These are phyloP conservation scores for Pseudomonodictys pantanalensis DNA, from an alignment of 495 filamentous ascomycete genomes.

Conservation along the genomic window DNA sequence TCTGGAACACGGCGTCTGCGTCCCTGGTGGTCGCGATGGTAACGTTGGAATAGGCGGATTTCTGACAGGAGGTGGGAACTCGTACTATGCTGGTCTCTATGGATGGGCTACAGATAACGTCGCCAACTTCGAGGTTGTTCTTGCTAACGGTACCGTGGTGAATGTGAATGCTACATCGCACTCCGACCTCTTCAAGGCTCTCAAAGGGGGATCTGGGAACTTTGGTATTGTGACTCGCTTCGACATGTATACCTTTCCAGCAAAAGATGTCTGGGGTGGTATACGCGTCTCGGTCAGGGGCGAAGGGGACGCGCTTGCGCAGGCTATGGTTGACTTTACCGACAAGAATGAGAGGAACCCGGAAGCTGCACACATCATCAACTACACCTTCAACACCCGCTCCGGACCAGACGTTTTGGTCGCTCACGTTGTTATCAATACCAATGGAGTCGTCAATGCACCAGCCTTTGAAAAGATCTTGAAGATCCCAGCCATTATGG, in stretches of 20 bases:
- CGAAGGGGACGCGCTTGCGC: slow-evolving; percentile 30
- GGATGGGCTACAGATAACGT: slow-evolving; percentile 53
- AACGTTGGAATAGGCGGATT: slow-evolving; percentile 49
- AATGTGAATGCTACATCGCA: slow-evolving; percentile 46
- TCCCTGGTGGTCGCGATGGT: slow-evolving; percentile 31
- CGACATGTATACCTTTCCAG: slow-evolving; percentile 9
- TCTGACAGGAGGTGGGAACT: slow-evolving; percentile 17
- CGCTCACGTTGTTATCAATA: slow-evolving; percentile 15
- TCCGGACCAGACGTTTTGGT: slow-evolving; percentile 8
- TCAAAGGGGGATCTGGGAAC: slow-evolving; percentile 16
- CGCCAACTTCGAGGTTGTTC: slow-evolving; percentile 36
- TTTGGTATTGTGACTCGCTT: slow-evolving; percentile 23
- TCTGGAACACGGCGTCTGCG: slow-evolving; percentile 7
- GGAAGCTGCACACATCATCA: slow-evolving; percentile 19
- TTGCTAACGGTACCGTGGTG: slow-evolving; percentile 50
- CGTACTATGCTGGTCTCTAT: slow-evolving; percentile 39
- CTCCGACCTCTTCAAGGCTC: slow-evolving; percentile 10
- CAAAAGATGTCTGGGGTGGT: slow-evolving; percentile 45
- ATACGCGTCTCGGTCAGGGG: slow-evolving; percentile 49
- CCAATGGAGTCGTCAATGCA: slow-evolving; percentile 17
- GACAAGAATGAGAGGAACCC: slow-evolving; percentile 20
- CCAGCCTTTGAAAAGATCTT: slow-evolving; percentile 17
- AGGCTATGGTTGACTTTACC: slow-evolving; percentile 36
- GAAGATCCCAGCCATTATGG: slow-evolving; percentile 10
- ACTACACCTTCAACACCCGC: slow-evolving; percentile 11